phyloP scores from a whole-genome alignment of 257 asterid species.

The Agastache rugosa region DNA sequence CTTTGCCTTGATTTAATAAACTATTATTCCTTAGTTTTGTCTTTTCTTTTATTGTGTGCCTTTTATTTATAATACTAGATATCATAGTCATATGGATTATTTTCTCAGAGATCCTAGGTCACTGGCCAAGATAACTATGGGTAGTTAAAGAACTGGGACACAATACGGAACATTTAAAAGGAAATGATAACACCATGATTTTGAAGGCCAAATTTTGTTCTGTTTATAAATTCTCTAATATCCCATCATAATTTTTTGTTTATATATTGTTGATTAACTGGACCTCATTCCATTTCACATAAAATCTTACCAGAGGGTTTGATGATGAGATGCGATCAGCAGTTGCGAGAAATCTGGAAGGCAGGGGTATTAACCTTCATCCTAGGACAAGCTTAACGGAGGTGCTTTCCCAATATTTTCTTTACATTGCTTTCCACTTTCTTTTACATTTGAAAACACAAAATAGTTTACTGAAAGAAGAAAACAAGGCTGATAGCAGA shows the following conservation, averaged over 20 bases:
- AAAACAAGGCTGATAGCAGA: background rate
- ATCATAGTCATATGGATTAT: background rate
- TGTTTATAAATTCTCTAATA: background rate
- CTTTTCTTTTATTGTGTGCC: background rate
- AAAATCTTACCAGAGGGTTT: constrained; percentile 74
- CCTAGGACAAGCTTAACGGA: constrained; percentile 77
- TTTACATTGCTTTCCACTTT: background rate
- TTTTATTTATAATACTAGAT: background rate
- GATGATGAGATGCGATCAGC: constrained; percentile 94
- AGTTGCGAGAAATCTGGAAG: constrained; percentile 94
- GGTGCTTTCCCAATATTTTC: constrained; percentile 49
- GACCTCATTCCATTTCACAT: constrained; percentile 19
- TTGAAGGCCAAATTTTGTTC: background rate
- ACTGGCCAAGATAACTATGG: background rate
- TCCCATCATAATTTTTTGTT: constrained; percentile 13
- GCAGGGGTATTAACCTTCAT: constrained; percentile 89
- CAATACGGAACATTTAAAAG: background rate
- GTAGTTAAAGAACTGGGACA: constrained; percentile 9
- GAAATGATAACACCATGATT: constrained; percentile 7
- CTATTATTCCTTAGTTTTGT: background rate
- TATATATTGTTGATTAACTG: constrained; percentile 10
- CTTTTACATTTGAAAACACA: background rate
- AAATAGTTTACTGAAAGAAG: background rate
- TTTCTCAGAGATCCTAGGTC: background rate
- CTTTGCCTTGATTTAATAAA: background rate